Evolutionary conservation across 768 basidiomycete genomes (phyloP).

Genomic region (Gloeophyllum trabeum): DNA sequence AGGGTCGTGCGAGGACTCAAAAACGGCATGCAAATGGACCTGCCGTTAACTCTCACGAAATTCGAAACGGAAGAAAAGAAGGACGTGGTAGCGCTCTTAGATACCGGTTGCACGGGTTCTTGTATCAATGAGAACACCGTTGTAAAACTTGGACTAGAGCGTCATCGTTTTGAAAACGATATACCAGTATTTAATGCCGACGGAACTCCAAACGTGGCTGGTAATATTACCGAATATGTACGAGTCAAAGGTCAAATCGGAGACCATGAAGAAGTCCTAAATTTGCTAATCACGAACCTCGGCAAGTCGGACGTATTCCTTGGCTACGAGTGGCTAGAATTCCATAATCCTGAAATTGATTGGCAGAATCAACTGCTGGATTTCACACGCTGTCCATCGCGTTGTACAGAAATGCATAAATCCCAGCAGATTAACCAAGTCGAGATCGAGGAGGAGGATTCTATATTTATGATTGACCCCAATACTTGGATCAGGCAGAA

Average conservation of each 20-base stretch:
- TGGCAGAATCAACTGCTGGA: constrained; percentile 5
- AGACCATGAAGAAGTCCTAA: constrained; percentile 5
- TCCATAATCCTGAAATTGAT: constrained; percentile 11
- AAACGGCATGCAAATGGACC: constrained; percentile 4
- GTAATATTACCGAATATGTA: constrained; percentile 6
- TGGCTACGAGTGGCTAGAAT: constrained; percentile 9
- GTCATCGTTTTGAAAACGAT: not conserved
- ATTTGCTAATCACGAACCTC: constrained; percentile 6
- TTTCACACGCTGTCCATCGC: constrained; percentile 4
- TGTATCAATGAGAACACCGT: constrained; percentile 10
- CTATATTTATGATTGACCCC: constrained; percentile 2
- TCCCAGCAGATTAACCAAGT: not conserved
- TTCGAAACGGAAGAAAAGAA: constrained; percentile 1
- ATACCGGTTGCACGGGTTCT: constrained; percentile 14
- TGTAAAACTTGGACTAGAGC: not conserved
- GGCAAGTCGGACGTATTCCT: constrained; percentile 7
- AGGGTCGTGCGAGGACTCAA: constrained; percentile 7
- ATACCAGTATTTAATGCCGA: constrained; percentile 9
- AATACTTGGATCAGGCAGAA: not conserved
- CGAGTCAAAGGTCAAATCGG: not conserved
- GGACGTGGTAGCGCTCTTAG: constrained; percentile 9
- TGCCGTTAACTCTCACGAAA: constrained; percentile 5
- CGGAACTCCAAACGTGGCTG: constrained; percentile 5
- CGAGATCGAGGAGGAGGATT: constrained; percentile 1
- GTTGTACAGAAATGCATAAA: too few species aligned